Base-by-base conservation (phyloP, 306 rosid genomes). In the Prunus mume region DNA sequence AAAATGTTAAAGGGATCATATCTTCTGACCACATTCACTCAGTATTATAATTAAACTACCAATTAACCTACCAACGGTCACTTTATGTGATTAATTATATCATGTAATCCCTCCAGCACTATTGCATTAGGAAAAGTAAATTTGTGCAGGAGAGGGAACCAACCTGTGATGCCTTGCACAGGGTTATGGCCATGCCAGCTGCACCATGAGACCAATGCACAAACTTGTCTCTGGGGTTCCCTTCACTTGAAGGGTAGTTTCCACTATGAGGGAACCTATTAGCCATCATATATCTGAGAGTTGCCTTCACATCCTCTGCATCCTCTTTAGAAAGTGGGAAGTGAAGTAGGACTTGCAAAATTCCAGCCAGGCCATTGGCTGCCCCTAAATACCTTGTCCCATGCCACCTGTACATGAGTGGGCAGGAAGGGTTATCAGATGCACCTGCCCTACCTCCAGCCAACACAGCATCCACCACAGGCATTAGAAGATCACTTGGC, bases 141-240 rank as follows among this genome's bases (percentile, higher is more conserved):
- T 49, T 19, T 66, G 9, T 28, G 38, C 41, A 32, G 22, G 58
- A 14, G 38, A 49, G 49, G 17, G 27, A 14, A 72, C 82, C 54
- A 76, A 93, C 98, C 96, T 90, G 84, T 65, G 98, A 90, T 45
- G 96, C 97, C 91, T 90, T 91, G 83, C 88, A 88, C 74, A 94
- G 81, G 11, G 98, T 91, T 72, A 94, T 81, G 71, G 93, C 89
- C 86, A 94, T 89, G 79, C 97, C 91, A 50, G 96, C 85, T 12
- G 97, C 96, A 12, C 98, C 98, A 83, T 91, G 98, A 80, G 87
- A 73, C 98, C 98, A 94, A 69, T 91, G 97, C 47, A 94, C 96
- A 34, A 91, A 77, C 86, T 90, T 90, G 79, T 91, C 97, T 58
- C 97, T 88, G 0, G 90, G 85, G 78, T 89, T 94, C 27, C 98